Percentiles rank a stretch among this genome's conserved stretches.
Evolutionary conservation across 305 asterid genomes (phyloP).

Genomic region (Stenogyne calaminthoides): DNA sequence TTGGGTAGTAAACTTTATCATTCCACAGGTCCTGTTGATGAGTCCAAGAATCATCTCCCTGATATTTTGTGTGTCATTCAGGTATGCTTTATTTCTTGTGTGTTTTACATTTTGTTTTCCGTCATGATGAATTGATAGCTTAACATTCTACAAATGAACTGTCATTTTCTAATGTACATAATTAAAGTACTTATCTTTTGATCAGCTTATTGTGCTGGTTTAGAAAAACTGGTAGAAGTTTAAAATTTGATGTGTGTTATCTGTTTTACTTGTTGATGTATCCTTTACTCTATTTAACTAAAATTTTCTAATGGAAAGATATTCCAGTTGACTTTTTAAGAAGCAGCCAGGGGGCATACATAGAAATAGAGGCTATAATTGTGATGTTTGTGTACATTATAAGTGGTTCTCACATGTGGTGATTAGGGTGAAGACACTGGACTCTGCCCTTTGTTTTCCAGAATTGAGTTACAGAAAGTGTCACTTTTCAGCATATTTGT

Average conservation of each 20-base stretch:
- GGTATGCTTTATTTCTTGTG: conserved; percentile 41
- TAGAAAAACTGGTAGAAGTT: neutral
- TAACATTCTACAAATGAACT: neutral
- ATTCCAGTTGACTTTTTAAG: neutral
- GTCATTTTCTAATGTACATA: neutral
- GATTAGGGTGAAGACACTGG: neutral
- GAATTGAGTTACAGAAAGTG: conserved; percentile 1
- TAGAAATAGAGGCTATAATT: neutral
- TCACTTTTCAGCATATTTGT: conserved; percentile 1
- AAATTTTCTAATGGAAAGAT: neutral
- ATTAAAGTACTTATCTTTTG: neutral
- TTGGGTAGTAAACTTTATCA: conserved; percentile 28
- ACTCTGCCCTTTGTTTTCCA: neutral
- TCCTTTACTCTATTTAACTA: neutral
- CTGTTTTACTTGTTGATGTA: neutral
- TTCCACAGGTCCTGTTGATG: conserved; percentile 86
- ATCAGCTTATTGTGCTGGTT: neutral
- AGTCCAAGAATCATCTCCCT: conserved; percentile 78
- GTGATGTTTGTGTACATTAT: conserved; percentile 2
- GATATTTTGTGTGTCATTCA: conserved; percentile 90
- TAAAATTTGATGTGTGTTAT: neutral
- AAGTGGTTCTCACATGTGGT: conserved; percentile 7
- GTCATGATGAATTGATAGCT: neutral
- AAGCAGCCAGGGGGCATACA: neutral
- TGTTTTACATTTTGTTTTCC: neutral